Evolutionary conservation across 768 basidiomycete species (phyloP).

Genomic region (Punctularia strigosozonata): DNA sequence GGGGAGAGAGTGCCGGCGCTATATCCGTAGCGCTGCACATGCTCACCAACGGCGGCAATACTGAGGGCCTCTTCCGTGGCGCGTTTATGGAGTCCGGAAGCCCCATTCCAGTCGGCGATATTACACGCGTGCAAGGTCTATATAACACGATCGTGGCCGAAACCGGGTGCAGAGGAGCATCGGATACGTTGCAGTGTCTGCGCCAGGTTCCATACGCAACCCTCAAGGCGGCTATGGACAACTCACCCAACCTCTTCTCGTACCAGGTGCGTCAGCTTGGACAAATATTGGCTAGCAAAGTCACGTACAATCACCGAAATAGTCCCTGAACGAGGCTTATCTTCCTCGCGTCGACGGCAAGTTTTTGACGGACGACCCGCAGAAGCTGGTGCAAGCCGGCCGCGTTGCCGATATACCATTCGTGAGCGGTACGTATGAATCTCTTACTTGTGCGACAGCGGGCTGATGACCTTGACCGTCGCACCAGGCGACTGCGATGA

Average conservation of each 20-base stretch:
- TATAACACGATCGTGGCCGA: constrained; percentile 29
- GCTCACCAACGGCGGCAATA: constrained; percentile 27
- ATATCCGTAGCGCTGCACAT: constrained; percentile 33
- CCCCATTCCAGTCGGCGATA: constrained; percentile 19
- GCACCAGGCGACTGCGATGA: constrained; percentile 28
- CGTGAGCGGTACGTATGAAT: constrained; percentile 4
- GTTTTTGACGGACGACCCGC: constrained; percentile 22
- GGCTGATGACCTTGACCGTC: not conserved
- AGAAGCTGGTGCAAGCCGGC: constrained; percentile 21
- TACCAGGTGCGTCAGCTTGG: constrained; percentile 16
- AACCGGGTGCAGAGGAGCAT: constrained; percentile 21
- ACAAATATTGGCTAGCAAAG: not conserved
- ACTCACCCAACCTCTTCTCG: constrained; percentile 18
- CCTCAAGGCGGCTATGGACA: constrained; percentile 21
- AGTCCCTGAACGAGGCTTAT: constrained; percentile 22
- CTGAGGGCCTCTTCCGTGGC: constrained; percentile 26
- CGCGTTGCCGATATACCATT: constrained; percentile 16
- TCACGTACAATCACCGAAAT: not conserved
- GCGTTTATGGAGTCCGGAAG: constrained; percentile 35
- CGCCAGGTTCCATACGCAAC: constrained; percentile 21
- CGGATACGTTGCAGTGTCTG: constrained; percentile 33
- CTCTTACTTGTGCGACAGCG: constrained; percentile 1
- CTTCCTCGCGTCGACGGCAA: constrained; percentile 26
- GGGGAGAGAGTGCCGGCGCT: constrained; percentile 45
- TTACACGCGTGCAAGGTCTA: constrained; percentile 19